Evolutionary conservation across 2,329 filamentous ascomycete species (phyloP), one percentile per base, ranked within the genome.

Genomic region (Colletotrichum simmondsii): DNA sequence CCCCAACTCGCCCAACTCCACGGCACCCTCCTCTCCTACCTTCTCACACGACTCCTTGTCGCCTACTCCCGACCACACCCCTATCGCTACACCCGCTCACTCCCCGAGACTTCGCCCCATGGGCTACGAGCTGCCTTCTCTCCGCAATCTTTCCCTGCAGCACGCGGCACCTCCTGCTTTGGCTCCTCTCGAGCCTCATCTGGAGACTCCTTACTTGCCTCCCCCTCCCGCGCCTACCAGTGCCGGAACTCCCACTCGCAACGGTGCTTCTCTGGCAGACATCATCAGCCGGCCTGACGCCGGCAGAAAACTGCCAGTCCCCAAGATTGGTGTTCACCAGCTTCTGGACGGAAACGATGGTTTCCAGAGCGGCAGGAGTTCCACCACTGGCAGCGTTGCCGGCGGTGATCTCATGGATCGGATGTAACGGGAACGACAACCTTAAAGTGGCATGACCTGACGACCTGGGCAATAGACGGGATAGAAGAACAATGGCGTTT

Each of bases 21-120:
- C 96, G 2, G 96, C 96, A 60, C 97, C 97, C 24, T 97, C 96
- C 30, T 98, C 96, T 37, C 96, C 96, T 30, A 98, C 95, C 4
- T 98, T 98, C 82, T 98, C 96, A 2, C 95, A 98, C 84, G 95
- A 98, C 83, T 98, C 96, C 12, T 89, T 96, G 59, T 98, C 96
- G 11, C 97, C 96, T 5, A 99, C 96, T 2, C 97, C 96, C 12
- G 96, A 98, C 80, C 95, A 98, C 86, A 98, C 97, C n/a, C 96
- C 96, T n/a, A 91, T 98, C 68, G 96, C 95, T 32, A 99, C 96
- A 5, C 96, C 96, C 5, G 96, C 95, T 56, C 97, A 98, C 83
- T 98, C 95, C 22, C 97, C 97, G 64, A 94, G 97, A 56, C 88
- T 99, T 77, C 90, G 95, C 73, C 94, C 96, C 3, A 93, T 94